Percentiles rank a stretch among this genome's conserved stretches.
Conservation (phyloP, 495 filamentous ascomycete species). For the Daldinia decipiens region DNA sequence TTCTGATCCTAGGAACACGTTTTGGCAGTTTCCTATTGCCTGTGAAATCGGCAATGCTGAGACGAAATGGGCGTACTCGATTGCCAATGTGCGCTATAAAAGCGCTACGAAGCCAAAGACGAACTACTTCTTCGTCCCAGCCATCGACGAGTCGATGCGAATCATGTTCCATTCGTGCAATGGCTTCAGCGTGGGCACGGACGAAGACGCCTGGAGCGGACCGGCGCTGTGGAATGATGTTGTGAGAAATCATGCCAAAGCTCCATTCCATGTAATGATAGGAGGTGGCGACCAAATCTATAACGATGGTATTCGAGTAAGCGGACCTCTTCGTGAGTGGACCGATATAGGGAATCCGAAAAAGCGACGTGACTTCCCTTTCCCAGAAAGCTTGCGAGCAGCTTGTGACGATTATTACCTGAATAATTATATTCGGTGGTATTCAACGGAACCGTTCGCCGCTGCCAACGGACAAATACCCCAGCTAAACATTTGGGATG, state of each 20-base stretch:
- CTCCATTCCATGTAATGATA: conserved; percentile 94
- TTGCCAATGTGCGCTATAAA: conserved; percentile 59
- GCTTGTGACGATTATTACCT: conserved; percentile 92
- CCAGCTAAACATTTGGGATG: conserved; percentile 95
- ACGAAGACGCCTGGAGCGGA: conserved; percentile 85
- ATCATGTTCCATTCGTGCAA: conserved; percentile 98
- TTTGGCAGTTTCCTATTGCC: conserved; percentile 80
- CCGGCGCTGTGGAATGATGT: conserved; percentile 93
- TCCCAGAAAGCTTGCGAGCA: conserved; percentile 74
- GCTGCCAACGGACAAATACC: conserved; percentile 86
- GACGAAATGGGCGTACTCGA: conserved; percentile 68
- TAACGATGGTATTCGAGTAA: conserved; percentile 87
- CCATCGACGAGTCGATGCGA: conserved; percentile 84
- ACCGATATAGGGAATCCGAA: conserved; percentile 82
- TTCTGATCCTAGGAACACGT: conserved; percentile 77
- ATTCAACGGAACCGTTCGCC: conserved; percentile 82
- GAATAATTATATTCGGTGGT: conserved; percentile 90
- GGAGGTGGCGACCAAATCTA: conserved; percentile 97
- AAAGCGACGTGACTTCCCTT: conserved; percentile 80
- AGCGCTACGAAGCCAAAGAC: conserved; percentile 57
- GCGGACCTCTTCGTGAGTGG: conserved; percentile 82
- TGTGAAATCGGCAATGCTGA: conserved; percentile 66
- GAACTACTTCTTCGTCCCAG: conserved; percentile 78
- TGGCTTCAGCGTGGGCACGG: conserved; percentile 92
- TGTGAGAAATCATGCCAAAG: conserved; percentile 71